phyloP scores from a whole-genome alignment of 371 early-diverging fungal genomes.

The Blakeslea trispora region DNA sequence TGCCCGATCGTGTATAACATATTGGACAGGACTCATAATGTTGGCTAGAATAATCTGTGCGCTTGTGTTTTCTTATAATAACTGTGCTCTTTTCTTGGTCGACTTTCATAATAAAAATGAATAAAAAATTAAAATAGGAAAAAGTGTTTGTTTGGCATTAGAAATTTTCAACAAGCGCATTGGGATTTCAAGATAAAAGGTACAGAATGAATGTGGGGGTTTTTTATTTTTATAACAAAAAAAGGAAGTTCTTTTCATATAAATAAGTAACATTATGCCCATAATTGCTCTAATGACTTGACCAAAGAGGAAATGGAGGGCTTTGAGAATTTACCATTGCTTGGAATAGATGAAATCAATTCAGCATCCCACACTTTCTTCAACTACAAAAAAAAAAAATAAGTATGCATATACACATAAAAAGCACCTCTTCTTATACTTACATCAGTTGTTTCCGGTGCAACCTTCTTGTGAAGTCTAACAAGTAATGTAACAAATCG shows the following conservation, averaged over 20 bases:
- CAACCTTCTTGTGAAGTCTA: slow-evolving; percentile 33
- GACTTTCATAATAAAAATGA: background rate
- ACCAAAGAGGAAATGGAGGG: slow-evolving; percentile 25
- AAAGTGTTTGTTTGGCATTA: too few relatives aligned
- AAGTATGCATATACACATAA: background rate
- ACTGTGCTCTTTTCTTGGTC: slow-evolving; percentile 8
- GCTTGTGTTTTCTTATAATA: slow-evolving; percentile 6
- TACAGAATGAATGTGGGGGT: too few relatives aligned
- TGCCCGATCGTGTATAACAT: slow-evolving; percentile 43
- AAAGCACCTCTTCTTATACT: too few relatives aligned
- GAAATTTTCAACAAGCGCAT: too few relatives aligned
- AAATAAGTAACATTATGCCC: slow-evolving; percentile 10
- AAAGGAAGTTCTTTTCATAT: slow-evolving; percentile 1
- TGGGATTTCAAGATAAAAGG: too few relatives aligned
- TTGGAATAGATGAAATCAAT: slow-evolving; percentile 20
- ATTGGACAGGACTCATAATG: slow-evolving; percentile 37
- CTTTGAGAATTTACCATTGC: slow-evolving; percentile 27
- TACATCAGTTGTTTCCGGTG: slow-evolving; percentile 30
- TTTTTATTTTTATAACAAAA: too few relatives aligned
- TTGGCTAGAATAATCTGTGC: slow-evolving; percentile 1
- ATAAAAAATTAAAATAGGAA: too few relatives aligned
- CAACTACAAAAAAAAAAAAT: slow-evolving; percentile 17
- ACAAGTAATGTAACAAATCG: slow-evolving; percentile 28
- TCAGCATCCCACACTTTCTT: slow-evolving; percentile 31
- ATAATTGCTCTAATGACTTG: slow-evolving; percentile 24